Conservation (phyloP, 805 yeast genomes). For the Ogataea glucozyma region DNA sequence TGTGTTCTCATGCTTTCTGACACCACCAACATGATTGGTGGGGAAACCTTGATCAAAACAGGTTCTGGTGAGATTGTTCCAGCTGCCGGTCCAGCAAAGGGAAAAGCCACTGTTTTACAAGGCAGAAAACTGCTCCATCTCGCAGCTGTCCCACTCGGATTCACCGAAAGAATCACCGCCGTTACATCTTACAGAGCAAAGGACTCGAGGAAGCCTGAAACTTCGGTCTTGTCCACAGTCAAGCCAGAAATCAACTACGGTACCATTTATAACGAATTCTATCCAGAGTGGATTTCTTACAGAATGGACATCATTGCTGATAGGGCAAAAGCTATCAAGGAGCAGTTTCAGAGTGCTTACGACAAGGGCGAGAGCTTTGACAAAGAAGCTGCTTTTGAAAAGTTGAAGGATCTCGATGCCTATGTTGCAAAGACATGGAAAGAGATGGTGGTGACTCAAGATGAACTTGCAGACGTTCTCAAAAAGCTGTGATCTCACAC, state of each 20-base stretch:
- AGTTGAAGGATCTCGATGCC: constrained; percentile 32
- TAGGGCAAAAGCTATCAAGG: constrained; percentile 33
- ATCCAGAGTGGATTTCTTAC: constrained; percentile 42
- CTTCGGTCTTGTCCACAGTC: constrained; percentile 42
- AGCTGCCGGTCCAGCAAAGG: constrained; percentile 45
- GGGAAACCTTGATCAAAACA: constrained; percentile 55
- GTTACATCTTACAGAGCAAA: constrained; percentile 46
- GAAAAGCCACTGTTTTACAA: constrained; percentile 51
- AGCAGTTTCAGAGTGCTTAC: constrained; percentile 25
- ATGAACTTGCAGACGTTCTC: constrained; percentile 26
- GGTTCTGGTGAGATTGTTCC: constrained; percentile 40
- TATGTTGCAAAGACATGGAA: constrained; percentile 34
- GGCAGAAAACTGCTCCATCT: constrained; percentile 48
- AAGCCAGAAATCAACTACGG: constrained; percentile 41
- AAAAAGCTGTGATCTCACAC: constrained; percentile 1
- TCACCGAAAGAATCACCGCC: constrained; percentile 44
- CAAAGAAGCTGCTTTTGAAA: constrained; percentile 38
- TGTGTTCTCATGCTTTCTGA: constrained; percentile 65
- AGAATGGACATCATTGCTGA: constrained; percentile 38
- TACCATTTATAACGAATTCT: constrained; percentile 40
- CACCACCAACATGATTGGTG: constrained; percentile 59
- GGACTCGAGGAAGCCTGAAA: constrained; percentile 38
- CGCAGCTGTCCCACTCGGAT: constrained; percentile 46
- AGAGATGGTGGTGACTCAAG: constrained; percentile 37
- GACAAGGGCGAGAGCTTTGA: constrained; percentile 36